Conservation (phyloP, 1,284 basidiomycete species). For the Apiotrichum laibachii region DNA sequence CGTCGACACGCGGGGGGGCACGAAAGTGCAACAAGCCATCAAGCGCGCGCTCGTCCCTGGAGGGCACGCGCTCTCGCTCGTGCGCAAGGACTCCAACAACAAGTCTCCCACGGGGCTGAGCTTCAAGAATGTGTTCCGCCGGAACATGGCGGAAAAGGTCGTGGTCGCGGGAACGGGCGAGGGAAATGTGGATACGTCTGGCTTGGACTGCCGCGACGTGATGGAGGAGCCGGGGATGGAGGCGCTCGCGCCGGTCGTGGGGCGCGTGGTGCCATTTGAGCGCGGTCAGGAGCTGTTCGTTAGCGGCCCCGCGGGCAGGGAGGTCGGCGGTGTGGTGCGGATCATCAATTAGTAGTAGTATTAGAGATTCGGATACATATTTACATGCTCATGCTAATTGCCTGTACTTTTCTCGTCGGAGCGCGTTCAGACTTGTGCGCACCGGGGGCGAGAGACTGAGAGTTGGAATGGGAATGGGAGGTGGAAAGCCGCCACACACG, state of each 20-base stretch:
- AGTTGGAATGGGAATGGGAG: too few species aligned
- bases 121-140: neutral
- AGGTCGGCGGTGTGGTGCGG: slow-evolving; percentile 2
- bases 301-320: too few species aligned
- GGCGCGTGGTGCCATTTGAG: slow-evolving; percentile 38
- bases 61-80: slow-evolving; percentile 29
- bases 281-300: slow-evolving; percentile 40
- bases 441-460: too few species aligned
- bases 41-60: slow-evolving; percentile 59
- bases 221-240: slow-evolving; percentile 43
- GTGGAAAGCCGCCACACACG: too few species aligned
- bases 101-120: too few species aligned
- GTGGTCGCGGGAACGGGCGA: slow-evolving; percentile 42
- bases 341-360: slow-evolving; percentile 15
- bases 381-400: too few species aligned
- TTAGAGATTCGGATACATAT: too few species aligned
- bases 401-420: too few species aligned
- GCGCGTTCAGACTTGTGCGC: too few species aligned
- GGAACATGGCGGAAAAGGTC: slow-evolving; percentile 32
- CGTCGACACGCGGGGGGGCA: slow-evolving; percentile 75
- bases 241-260: slow-evolving; percentile 35
- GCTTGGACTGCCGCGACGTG: slow-evolving; percentile 46
- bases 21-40: slow-evolving; percentile 68
- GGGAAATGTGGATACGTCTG: slow-evolving; percentile 43
- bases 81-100: neutral